Percentiles rank a stretch among this genome's conserved stretches.
These are phyloP conservation scores for Aspergillus felis DNA, from an alignment of 2,329 filamentous ascomycete genomes.

Conservation along the genomic window DNA sequence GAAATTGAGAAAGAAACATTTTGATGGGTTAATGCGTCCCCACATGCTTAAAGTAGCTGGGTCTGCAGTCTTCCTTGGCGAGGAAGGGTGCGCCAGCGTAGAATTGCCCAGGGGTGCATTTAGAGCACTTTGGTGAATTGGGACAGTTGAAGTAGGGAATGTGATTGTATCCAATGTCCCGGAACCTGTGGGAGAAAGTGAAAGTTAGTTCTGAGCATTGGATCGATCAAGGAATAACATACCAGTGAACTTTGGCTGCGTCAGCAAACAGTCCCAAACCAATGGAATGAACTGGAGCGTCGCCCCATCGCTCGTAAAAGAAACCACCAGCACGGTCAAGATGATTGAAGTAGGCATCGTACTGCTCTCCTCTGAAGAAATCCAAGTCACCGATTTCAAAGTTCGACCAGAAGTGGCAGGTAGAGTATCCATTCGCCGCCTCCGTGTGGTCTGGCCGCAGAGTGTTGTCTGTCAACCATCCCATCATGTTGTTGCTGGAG, in stretches of 20 bases:
- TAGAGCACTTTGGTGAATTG: conserved; percentile 88
- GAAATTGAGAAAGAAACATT: background rate
- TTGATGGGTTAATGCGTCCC: conserved; percentile 63
- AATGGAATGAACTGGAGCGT: conserved; percentile 94
- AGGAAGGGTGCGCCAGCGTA: conserved; percentile 85
- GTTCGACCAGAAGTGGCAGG: conserved; percentile 99
- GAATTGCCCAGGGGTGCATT: conserved; percentile 80
- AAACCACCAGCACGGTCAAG: conserved; percentile 92
- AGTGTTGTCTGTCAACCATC: conserved; percentile 77
- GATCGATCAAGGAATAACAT: conserved; percentile 32
- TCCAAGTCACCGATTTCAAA: conserved; percentile 93
- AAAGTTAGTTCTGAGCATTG: background rate
- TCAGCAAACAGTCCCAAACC: conserved; percentile 91
- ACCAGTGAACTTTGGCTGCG: conserved; percentile 88
- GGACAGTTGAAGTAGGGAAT: conserved; percentile 99
- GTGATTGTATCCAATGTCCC: conserved; percentile 97
- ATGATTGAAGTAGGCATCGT: conserved; percentile 95
- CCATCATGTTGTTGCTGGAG: conserved; percentile 77
- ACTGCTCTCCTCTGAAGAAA: conserved; percentile 86
- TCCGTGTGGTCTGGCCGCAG: conserved; percentile 74
- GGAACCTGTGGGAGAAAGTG: conserved; percentile 68
- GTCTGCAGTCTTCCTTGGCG: conserved; percentile 85
- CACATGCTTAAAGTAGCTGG: conserved; percentile 95
- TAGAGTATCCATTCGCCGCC: conserved; percentile 88
- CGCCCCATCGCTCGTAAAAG: conserved; percentile 98